These are phyloP conservation scores for Candida krabiensis DNA, from an alignment of 805 yeast genomes.

Conservation along the genomic window DNA sequence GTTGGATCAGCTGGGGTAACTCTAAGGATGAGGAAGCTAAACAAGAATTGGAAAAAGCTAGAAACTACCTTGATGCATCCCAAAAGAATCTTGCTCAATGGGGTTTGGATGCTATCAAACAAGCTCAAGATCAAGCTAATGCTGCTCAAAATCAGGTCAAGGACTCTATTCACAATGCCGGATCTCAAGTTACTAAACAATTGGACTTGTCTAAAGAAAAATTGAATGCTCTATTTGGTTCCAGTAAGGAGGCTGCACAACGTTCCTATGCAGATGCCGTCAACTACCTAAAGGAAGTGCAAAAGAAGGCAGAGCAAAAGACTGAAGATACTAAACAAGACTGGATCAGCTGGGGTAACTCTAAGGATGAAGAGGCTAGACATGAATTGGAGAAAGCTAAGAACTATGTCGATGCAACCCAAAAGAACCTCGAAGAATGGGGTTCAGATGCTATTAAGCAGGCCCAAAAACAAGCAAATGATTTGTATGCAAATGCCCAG, in stretches of 20 bases:
- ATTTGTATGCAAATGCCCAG: constrained; percentile 19
- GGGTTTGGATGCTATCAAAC: constrained; percentile 23
- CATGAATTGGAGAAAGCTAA: constrained; percentile 35
- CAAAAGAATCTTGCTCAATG: constrained; percentile 23
- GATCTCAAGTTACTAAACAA: constrained; percentile 15
- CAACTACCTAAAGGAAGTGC: constrained; percentile 26
- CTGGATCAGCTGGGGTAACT: constrained; percentile 41
- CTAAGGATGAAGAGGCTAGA: constrained; percentile 36
- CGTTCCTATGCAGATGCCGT: constrained; percentile 27
- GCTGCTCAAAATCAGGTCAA: constrained; percentile 7
- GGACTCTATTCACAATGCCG: constrained; percentile 15
- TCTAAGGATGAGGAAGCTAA: constrained; percentile 36
- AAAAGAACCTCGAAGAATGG: constrained; percentile 22
- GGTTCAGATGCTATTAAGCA: constrained; percentile 23
- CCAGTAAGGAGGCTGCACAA: constrained; percentile 24
- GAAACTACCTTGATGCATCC: constrained; percentile 36
- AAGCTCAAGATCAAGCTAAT: constrained; percentile 17
- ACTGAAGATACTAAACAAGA: constrained; percentile 31
- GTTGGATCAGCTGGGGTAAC: constrained; percentile 41
- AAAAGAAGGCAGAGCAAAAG: constrained; percentile 35
- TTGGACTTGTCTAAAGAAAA: constrained; percentile 15
- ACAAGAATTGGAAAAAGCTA: constrained; percentile 35
- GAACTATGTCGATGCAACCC: constrained; percentile 36
- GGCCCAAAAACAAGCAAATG: constrained; percentile 16
- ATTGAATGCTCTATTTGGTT: constrained; percentile 17